phyloP scores from a whole-genome alignment of 495 filamentous ascomycete genomes.

The Extremus antarcticus region DNA sequence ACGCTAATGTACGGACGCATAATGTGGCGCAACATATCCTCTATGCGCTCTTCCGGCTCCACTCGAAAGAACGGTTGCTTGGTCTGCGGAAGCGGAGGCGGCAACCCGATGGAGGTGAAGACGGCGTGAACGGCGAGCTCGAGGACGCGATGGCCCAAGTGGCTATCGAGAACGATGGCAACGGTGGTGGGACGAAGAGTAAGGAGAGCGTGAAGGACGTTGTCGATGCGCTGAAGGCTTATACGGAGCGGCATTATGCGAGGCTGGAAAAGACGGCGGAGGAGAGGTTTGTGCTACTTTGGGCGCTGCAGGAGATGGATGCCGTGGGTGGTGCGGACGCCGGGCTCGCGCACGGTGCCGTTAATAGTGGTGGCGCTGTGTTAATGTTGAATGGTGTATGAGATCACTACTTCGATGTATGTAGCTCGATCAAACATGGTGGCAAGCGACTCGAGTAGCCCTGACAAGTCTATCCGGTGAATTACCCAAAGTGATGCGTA shows the following conservation, averaged over 20 bases:
- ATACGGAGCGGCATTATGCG: slow-evolving; percentile 85
- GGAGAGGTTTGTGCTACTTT: slow-evolving; percentile 89
- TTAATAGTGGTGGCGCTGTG: slow-evolving; percentile 3
- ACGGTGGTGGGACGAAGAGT: background rate
- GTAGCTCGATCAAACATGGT: too few species aligned
- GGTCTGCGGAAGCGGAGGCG: slow-evolving; percentile 43
- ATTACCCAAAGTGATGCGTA: too few species aligned
- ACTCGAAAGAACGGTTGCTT: slow-evolving; percentile 63
- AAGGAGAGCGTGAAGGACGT: slow-evolving; percentile 64
- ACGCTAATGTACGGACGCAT: slow-evolving; percentile 84
- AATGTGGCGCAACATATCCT: slow-evolving; percentile 79
- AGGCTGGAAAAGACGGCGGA: slow-evolving; percentile 81
- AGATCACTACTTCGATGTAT: too few species aligned
- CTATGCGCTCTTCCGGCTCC: slow-evolving; percentile 61
- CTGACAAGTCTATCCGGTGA: too few species aligned
- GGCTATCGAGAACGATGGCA: background rate
- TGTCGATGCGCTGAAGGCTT: slow-evolving; percentile 66
- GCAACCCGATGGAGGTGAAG: slow-evolving; percentile 9
- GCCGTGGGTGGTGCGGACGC: slow-evolving; percentile 32
- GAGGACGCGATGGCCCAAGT: slow-evolving; percentile 11
- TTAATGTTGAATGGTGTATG: slow-evolving; percentile 9
- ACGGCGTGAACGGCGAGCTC: slow-evolving; percentile 6
- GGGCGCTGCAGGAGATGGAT: slow-evolving; percentile 88
- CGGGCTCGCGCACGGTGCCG: background rate
- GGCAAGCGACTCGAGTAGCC: too few species aligned